Evolutionary conservation across 495 filamentous ascomycete species (phyloP).

Genomic region (Schizothecium vesticola): DNA sequence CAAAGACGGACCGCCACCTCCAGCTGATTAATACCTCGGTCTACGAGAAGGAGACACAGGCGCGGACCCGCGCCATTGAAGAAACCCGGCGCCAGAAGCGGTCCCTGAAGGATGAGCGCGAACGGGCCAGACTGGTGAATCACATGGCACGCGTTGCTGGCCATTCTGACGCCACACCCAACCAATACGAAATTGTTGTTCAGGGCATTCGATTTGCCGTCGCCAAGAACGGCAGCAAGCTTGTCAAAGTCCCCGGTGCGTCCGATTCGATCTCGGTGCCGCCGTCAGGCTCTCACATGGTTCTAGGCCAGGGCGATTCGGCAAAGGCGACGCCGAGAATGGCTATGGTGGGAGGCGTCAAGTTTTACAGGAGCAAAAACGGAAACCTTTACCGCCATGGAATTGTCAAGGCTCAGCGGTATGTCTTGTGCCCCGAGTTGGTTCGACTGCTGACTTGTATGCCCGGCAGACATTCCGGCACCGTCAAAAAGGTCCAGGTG

Average conservation of each 20-base stretch:
- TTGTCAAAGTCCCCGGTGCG: constrained; percentile 68
- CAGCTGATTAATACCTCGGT: constrained; percentile 83
- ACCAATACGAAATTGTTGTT: constrained; percentile 62
- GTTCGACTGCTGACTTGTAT: constrained; percentile 22
- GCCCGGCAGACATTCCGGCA: constrained; percentile 34
- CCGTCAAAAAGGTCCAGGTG: constrained; percentile 64
- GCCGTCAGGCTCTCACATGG: constrained; percentile 40
- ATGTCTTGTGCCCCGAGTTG: constrained; percentile 30
- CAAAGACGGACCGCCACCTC: constrained; percentile 76
- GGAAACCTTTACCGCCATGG: constrained; percentile 83
- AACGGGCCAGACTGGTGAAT: constrained; percentile 54
- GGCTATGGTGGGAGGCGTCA: constrained; percentile 72
- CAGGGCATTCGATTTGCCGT: constrained; percentile 75
- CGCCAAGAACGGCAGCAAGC: constrained; percentile 74
- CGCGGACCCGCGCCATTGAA: constrained; percentile 69
- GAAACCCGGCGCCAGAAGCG: constrained; percentile 60
- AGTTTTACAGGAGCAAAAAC: constrained; percentile 82
- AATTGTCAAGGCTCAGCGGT: constrained; percentile 62
- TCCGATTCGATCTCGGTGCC: constrained; percentile 9
- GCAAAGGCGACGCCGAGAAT: constrained; percentile 72
- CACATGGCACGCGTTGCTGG: constrained; percentile 39
- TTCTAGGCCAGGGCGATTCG: constrained; percentile 56
- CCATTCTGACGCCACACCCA: constrained; percentile 18
- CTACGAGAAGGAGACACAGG: constrained; percentile 69
- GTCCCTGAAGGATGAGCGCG: constrained; percentile 53